phyloP scores from a whole-genome alignment of 495 filamentous ascomycete species.

The Annulohypoxylon bovei region DNA sequence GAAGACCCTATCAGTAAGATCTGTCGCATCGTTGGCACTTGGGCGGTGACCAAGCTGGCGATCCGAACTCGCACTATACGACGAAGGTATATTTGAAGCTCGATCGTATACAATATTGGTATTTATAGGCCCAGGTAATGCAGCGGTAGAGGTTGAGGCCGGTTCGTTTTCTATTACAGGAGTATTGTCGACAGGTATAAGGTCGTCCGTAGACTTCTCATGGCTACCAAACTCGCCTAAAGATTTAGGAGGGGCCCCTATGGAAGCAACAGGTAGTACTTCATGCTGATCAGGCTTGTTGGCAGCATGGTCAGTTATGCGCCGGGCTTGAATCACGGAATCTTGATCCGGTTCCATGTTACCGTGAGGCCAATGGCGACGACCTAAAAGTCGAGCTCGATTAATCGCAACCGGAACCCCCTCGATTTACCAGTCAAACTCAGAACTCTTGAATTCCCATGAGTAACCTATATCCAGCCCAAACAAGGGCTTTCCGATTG shows the following conservation, averaged over 20 bases:
- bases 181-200: neutral
- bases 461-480: neutral
- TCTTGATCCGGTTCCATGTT: conserved; percentile 34
- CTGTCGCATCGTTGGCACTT: conserved; percentile 34
- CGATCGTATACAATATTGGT: conserved; percentile 4
- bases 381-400: conserved; percentile 34
- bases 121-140: neutral
- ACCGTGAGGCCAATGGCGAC: conserved; percentile 6
- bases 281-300: neutral
- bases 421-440: conserved; percentile 12
- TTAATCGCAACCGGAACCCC: conserved; percentile 6
- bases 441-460: conserved; percentile 12
- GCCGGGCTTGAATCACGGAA: neutral
- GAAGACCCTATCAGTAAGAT: conserved; percentile 74
- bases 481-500: neutral
- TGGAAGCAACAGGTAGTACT: conserved; percentile 2
- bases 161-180: neutral
- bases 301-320: conserved; percentile 2
- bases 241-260: conserved; percentile 2
- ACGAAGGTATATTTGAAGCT: conserved; percentile 34
- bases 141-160: neutral
- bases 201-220: neutral
- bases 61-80: conserved; percentile 42
- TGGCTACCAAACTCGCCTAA: conserved; percentile 1
- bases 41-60: conserved; percentile 39